phyloP scores from a whole-genome alignment of 2,329 filamentous ascomycete genomes.

The Byssochlamys sp. region DNA sequence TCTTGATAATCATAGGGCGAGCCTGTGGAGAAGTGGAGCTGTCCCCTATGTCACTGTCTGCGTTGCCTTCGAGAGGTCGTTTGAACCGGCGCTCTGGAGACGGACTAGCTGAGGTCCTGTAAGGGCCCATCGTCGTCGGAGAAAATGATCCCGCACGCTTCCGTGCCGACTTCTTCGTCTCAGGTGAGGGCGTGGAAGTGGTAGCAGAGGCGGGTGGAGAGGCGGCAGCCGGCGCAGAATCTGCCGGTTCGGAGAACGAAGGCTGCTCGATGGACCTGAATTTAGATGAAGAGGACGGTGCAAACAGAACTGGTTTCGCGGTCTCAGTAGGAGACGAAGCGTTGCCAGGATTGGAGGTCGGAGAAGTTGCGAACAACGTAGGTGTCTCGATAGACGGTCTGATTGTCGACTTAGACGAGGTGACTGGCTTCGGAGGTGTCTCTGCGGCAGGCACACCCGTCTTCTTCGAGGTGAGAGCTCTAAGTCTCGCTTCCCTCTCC shows the following conservation, averaged over 20 bases:
- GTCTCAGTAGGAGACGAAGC: neutral
- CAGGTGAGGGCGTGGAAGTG: neutral
- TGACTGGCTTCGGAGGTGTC: neutral
- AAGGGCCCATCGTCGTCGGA: neutral
- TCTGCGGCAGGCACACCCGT: slow-evolving; percentile 4
- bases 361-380: neutral
- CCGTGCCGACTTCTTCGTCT: neutral
- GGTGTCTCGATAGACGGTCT: neutral
- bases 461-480: slow-evolving; percentile 20
- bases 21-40: slow-evolving; percentile 6
- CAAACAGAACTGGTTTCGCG: neutral
- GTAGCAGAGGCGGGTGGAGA: neutral
- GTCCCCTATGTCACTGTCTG: slow-evolving; percentile 1
- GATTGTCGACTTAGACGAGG: neutral
- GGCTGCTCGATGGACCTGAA: neutral
- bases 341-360: neutral
- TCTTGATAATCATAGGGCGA: slow-evolving; percentile 17
- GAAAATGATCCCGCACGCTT: neutral
- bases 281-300: neutral
- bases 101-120: neutral
- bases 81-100: neutral
- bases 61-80: neutral
- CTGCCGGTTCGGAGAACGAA: neutral
- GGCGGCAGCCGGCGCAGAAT: neutral
- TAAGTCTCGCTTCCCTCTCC: slow-evolving; percentile 23